Percentiles rank a stretch among this genome's conserved stretches.
Conservation (phyloP, 805 yeast genomes). For the Lipomyces orientalis region DNA sequence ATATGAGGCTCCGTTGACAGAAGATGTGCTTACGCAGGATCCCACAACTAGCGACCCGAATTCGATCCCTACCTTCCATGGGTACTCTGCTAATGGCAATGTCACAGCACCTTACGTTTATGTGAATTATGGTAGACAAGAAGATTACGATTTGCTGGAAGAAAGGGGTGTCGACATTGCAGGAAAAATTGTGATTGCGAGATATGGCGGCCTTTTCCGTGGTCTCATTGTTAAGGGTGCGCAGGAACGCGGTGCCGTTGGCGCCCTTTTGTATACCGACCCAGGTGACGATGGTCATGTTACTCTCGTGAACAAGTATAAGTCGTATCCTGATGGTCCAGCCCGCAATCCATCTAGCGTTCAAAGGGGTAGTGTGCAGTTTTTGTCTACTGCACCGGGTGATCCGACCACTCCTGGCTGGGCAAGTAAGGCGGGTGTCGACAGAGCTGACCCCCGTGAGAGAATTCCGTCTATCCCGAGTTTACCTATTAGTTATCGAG, state of each 20-base stretch:
- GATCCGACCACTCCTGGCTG: constrained; percentile 81
- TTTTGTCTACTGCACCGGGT: constrained; percentile 66
- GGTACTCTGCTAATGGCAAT: constrained; percentile 76
- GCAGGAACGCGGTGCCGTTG: constrained; percentile 70
- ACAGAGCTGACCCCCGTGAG: constrained; percentile 56
- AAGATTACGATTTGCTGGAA: constrained; percentile 60
- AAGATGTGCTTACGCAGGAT: constrained; percentile 60
- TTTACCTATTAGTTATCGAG: constrained; percentile 65
- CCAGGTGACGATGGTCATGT: constrained; percentile 62
- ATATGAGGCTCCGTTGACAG: constrained; percentile 60
- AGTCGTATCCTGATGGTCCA: constrained; percentile 75
- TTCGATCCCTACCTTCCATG: constrained; percentile 73
- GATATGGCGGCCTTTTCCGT: constrained; percentile 71
- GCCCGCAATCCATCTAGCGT: constrained; percentile 78
- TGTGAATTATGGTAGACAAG: constrained; percentile 70
- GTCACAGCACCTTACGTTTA: constrained; percentile 69
- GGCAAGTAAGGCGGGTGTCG: constrained; percentile 58
- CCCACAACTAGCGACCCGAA: constrained; percentile 55
- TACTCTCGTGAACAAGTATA: constrained; percentile 61
- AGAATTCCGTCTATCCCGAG: constrained; percentile 71
- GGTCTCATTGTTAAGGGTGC: constrained; percentile 81
- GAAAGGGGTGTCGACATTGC: constrained; percentile 55
- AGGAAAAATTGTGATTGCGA: constrained; percentile 67
- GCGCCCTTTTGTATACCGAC: constrained; percentile 70
- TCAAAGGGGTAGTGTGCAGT: constrained; percentile 77